Evolutionary conservation across 495 filamentous ascomycete species (phyloP).

Genomic region (Tricharina praecox): DNA sequence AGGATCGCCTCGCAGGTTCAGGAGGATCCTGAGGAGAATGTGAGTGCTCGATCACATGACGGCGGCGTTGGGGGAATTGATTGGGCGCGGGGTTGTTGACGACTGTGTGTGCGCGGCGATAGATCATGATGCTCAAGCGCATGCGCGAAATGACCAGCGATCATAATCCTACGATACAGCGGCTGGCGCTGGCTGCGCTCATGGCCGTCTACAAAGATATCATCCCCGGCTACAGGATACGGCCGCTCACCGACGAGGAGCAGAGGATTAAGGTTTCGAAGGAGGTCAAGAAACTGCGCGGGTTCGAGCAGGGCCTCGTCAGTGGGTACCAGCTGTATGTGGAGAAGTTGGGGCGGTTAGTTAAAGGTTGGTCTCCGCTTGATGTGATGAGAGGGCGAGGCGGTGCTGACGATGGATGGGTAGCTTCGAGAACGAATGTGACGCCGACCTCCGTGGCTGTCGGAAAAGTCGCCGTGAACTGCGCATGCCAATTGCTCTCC

Average conservation of each 20-base stretch:
- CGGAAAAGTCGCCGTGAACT: conserved; percentile 60
- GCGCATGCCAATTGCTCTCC: conserved; percentile 60
- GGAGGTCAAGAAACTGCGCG: conserved; percentile 63
- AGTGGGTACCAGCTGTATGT: conserved; percentile 69
- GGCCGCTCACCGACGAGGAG: conserved; percentile 56
- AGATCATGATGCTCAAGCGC: conserved; percentile 43
- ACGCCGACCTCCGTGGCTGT: conserved; percentile 25
- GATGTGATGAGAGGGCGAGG: too few species aligned
- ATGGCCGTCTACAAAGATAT: conserved; percentile 87
- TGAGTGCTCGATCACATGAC: conserved; percentile 26
- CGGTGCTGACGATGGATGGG: not conserved
- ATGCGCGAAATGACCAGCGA: conserved; percentile 59
- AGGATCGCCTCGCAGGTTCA: conserved; percentile 64
- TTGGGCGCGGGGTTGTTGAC: too few species aligned
- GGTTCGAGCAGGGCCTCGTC: conserved; percentile 71
- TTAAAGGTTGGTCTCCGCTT: not conserved
- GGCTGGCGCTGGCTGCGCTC: conserved; percentile 68
- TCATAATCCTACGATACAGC: conserved; percentile 54
- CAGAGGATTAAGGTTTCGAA: conserved; percentile 68
- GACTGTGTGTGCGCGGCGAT: too few species aligned
- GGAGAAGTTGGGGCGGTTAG: conserved; percentile 37
- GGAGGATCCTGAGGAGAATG: conserved; percentile 84
- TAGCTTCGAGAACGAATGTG: conserved; percentile 3
- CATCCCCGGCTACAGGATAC: conserved; percentile 88
- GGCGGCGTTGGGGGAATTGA: not conserved